Conservation (phyloP, 1,284 basidiomycete species). For the Ceratobasidium sp. region DNA sequence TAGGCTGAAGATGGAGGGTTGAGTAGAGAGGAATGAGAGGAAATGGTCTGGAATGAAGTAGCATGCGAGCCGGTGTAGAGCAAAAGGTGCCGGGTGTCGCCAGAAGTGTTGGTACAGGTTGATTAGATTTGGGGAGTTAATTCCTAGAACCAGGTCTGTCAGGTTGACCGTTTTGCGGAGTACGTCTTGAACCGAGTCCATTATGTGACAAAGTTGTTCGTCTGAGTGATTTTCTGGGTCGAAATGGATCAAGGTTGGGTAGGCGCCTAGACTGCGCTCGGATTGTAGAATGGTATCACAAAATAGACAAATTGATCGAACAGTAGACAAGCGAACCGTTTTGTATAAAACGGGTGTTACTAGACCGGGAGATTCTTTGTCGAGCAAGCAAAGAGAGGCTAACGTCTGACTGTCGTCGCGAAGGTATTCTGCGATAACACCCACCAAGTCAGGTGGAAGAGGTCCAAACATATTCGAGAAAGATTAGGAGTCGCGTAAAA, state of each 20-base stretch:
- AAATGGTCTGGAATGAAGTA: slow-evolving; percentile 12
- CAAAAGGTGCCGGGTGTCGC: neutral
- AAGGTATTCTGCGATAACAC: slow-evolving; percentile 32
- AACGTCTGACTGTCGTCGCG: slow-evolving; percentile 18
- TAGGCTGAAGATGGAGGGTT: slow-evolving; percentile 4
- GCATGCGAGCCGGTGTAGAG: slow-evolving; percentile 10
- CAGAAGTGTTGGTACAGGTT: neutral
- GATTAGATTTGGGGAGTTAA: slow-evolving; percentile 19
- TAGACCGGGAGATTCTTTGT: slow-evolving; percentile 18
- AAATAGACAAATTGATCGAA: neutral
- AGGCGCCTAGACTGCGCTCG: slow-evolving; percentile 2
- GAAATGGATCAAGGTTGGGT: neutral
- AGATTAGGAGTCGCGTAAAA: too few species aligned
- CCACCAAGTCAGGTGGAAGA: slow-evolving; percentile 27
- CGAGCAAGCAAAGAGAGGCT: slow-evolving; percentile 34
- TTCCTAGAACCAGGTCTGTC: slow-evolving; percentile 1
- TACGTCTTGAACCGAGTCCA: neutral
- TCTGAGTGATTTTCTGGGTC: slow-evolving; percentile 4
- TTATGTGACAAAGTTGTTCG: neutral
- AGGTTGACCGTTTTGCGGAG: slow-evolving; percentile 7
- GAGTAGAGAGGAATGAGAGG: slow-evolving; percentile 14
- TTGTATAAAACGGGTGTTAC: slow-evolving; percentile 18
- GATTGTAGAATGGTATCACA: slow-evolving; percentile 4
- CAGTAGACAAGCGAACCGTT: neutral
- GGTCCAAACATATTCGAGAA: neutral